A percentile compares a stretch with the other conserved stretches of the same genome.
phyloP scores from a whole-genome alignment of 208 protist species.

The Porcisia deanei region DNA sequence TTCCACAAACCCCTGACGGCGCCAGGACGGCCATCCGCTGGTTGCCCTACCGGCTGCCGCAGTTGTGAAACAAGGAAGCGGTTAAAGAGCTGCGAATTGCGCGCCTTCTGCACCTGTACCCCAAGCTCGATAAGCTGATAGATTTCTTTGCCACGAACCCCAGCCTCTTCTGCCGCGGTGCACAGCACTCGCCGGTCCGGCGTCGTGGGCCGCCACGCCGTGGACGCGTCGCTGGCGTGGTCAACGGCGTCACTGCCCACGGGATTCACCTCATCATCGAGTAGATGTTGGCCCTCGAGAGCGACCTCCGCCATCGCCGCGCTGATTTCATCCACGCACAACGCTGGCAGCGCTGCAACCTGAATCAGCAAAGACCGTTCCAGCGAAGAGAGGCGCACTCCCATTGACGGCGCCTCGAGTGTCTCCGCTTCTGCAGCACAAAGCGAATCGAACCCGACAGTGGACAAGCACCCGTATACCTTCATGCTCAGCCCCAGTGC shows the following conservation, averaged over 20 bases:
- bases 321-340: slow-evolving; percentile 79
- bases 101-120: slow-evolving; percentile 33
- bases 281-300: slow-evolving; percentile 13
- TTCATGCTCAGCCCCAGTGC: slow-evolving; percentile 58
- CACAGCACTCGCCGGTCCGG: slow-evolving; percentile 45
- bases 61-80: slow-evolving; percentile 64
- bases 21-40: slow-evolving; percentile 25
- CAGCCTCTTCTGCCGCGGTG: slow-evolving; percentile 33
- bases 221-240: not conserved
- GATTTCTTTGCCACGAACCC: slow-evolving; percentile 43
- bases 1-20: slow-evolving; percentile 31
- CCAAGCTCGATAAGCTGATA: slow-evolving; percentile 48
- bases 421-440: slow-evolving; percentile 13
- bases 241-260: slow-evolving; percentile 4
- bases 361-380: slow-evolving; percentile 67
- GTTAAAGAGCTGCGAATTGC: slow-evolving; percentile 42
- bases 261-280: not conserved
- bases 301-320: slow-evolving; percentile 66
- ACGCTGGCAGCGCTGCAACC: slow-evolving; percentile 64
- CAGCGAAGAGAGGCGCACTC: slow-evolving; percentile 39
- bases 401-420: slow-evolving; percentile 15
- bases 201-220: slow-evolving; percentile 45
- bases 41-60: slow-evolving; percentile 33
- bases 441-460: slow-evolving; percentile 46
- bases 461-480: slow-evolving; percentile 68